These are phyloP conservation scores for Cardiospermum halicacabum DNA, from an alignment of 345 rosid genomes.

Conservation along the genomic window DNA sequence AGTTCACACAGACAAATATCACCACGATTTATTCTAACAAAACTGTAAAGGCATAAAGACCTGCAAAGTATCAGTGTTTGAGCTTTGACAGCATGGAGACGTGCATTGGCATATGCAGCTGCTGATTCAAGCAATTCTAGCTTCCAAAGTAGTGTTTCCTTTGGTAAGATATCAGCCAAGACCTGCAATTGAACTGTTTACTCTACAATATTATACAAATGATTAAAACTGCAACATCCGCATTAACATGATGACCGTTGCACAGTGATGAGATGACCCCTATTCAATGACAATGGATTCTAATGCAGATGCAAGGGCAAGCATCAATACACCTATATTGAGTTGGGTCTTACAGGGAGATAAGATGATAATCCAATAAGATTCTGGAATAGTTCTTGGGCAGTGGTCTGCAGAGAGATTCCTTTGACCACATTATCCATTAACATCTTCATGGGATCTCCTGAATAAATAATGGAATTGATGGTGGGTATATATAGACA, in stretches of 20 bases:
- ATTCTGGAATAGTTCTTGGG: constrained; percentile 8
- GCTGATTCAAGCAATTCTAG: constrained; percentile 42
- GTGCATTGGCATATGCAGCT: constrained; percentile 50
- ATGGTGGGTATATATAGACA: neutral
- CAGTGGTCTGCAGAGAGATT: constrained; percentile 8
- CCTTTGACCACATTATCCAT: constrained; percentile 11
- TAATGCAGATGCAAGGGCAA: neutral
- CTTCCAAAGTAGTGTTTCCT: constrained; percentile 35
- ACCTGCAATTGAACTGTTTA: constrained; percentile 17
- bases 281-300: neutral
- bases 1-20: neutral
- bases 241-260: neutral
- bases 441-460: constrained; percentile 9
- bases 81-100: constrained; percentile 48
- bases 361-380: constrained; percentile 9
- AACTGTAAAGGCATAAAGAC: constrained; percentile 23
- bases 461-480: neutral
- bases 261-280: neutral
- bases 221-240: neutral
- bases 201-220: neutral
- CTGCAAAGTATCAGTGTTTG: constrained; percentile 59
- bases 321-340: neutral
- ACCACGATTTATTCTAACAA: neutral
- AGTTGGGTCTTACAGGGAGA: constrained; percentile 16
- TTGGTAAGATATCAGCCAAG: constrained; percentile 27